Evolutionary conservation across 805 yeast species (phyloP).

Genomic region (Saccharomycopsis guyanensis): DNA sequence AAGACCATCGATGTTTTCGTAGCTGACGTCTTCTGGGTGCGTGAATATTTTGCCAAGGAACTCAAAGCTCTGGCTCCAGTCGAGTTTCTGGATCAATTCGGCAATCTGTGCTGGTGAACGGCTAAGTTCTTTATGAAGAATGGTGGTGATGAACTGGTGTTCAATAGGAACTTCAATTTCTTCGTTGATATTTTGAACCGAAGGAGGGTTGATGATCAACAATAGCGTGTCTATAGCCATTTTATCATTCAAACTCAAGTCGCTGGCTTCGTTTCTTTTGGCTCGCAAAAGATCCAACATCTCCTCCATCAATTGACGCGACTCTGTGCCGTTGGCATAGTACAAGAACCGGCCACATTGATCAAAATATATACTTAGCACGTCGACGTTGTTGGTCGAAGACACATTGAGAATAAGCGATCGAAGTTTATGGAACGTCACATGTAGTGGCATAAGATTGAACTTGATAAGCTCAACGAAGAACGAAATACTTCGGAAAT

Average conservation of each 20-base stretch:
- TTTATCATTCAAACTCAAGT: conserved; percentile 46
- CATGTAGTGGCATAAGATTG: conserved; percentile 60
- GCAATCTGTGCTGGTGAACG: conserved; percentile 29
- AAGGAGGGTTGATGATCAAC: conserved; percentile 48
- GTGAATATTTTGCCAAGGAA: conserved; percentile 34
- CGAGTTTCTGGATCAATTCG: conserved; percentile 35
- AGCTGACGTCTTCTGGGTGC: conserved; percentile 54
- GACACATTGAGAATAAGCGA: conserved; percentile 44
- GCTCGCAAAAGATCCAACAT: conserved; percentile 49
- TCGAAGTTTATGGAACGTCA: conserved; percentile 67
- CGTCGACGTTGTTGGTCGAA: conserved; percentile 55
- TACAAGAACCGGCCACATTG: conserved; percentile 61
- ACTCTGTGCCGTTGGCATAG: conserved; percentile 40
- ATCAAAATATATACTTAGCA: conserved; percentile 64
- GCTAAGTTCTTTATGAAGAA: conserved; percentile 47
- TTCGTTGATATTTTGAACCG: conserved; percentile 29
- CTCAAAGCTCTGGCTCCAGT: conserved; percentile 38
- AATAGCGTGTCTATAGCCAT: conserved; percentile 52
- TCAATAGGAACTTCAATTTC: conserved; percentile 33
- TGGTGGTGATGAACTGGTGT: conserved; percentile 39
- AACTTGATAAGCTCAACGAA: conserved; percentile 74
- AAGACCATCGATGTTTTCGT: conserved; percentile 43
- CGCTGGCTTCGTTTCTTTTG: conserved; percentile 40
- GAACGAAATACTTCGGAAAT: conserved; percentile 51
- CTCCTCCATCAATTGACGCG: conserved; percentile 49